Percentiles rank a stretch among this genome's conserved stretches.
Conservation (phyloP, 176 grass and related monocot species). For the Poa pratensis region DNA sequence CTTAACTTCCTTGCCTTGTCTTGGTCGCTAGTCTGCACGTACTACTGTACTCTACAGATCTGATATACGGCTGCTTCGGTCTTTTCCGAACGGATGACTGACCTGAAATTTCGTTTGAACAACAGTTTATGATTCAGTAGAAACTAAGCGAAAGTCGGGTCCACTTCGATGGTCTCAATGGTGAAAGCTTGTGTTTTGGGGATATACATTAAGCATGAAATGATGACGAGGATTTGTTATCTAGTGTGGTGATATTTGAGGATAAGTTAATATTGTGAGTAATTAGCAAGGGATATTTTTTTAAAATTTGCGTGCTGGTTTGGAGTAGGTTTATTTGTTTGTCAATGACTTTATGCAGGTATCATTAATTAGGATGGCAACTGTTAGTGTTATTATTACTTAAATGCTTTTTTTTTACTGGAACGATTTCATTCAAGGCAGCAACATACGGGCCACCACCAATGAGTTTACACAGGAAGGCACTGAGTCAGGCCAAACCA, state of each 20-base stretch:
- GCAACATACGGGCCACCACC: background rate
- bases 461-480: background rate
- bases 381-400: background rate
- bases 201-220: background rate
- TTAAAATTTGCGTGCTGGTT: background rate
- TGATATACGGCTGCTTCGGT: background rate
- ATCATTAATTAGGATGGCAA: background rate
- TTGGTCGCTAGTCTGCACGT: background rate
- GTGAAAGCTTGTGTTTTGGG: constrained; percentile 37
- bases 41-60: constrained; percentile 1
- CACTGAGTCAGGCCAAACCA: background rate
- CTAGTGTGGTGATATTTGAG: background rate
- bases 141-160: background rate
- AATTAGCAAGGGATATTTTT: background rate
- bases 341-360: background rate
- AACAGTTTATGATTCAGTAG: background rate
- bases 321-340: constrained; percentile 2
- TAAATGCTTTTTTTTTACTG: background rate
- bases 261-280: background rate
- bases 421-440: background rate
- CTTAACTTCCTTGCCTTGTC: background rate
- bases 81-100: background rate
- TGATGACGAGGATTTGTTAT: background rate
- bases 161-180: background rate
- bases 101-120: background rate